These are phyloP conservation scores for Eragrostis curvula DNA, from an alignment of 176 grass and related monocot species.

Conservation along the genomic window DNA sequence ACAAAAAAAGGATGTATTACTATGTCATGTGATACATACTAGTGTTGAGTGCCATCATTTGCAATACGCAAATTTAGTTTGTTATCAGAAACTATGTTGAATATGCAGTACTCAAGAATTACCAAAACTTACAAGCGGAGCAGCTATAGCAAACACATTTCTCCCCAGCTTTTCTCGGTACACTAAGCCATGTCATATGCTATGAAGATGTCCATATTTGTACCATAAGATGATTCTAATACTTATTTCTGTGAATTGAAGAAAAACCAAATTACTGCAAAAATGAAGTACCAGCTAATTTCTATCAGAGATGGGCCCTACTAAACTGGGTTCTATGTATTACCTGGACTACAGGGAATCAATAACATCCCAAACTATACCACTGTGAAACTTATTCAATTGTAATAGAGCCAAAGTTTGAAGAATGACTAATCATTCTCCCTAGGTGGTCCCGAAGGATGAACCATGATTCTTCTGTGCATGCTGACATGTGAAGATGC, in stretches of 20 bases:
- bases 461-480: conserved; percentile 6
- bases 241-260: not conserved
- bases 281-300: not conserved
- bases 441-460: conserved; percentile 1
- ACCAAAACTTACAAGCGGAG: not conserved
- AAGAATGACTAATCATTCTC: conserved; percentile 36
- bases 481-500: conserved; percentile 19
- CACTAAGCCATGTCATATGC: not conserved
- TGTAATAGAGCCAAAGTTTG: not conserved
- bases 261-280: not conserved
- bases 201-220: not conserved
- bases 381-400: conserved; percentile 11
- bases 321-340: not conserved
- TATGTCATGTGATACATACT: not conserved
- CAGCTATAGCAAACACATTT: not conserved
- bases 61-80: too few species aligned
- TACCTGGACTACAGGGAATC: not conserved
- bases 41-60: not conserved
- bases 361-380: not conserved
- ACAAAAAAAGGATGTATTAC: not conserved
- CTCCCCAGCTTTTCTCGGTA: not conserved
- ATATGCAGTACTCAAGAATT: not conserved
- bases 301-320: not conserved
- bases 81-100: not conserved
- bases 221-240: not conserved